These are phyloP conservation scores for Beauveria australis DNA, from an alignment of 2,329 filamentous ascomycete genomes.

Conservation along the genomic window DNA sequence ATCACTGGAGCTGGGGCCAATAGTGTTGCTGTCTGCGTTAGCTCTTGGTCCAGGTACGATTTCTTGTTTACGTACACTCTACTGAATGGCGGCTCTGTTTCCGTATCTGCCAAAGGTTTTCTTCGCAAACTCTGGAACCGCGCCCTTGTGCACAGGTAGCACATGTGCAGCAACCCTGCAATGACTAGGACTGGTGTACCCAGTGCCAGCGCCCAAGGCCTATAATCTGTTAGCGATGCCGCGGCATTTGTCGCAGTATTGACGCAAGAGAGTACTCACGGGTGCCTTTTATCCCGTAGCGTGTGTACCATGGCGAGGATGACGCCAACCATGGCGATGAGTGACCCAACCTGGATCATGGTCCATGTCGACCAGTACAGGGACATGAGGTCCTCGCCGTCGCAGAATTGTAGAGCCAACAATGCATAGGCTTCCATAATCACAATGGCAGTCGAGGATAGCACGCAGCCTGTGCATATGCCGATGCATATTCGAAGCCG, in stretches of 20 bases:
- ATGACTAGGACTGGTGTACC: constrained; percentile 54
- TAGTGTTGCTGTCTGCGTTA: constrained; percentile 26
- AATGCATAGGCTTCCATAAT: constrained; percentile 48
- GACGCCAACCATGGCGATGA: constrained; percentile 51
- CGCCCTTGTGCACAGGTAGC: constrained; percentile 32
- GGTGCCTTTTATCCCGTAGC: constrained; percentile 40
- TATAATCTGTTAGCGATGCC: constrained; percentile 15
- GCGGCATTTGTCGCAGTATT: not conserved
- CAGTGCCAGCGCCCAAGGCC: constrained; percentile 50
- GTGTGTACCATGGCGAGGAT: constrained; percentile 44
- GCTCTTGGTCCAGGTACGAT: constrained; percentile 10
- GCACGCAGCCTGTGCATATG: constrained; percentile 36
- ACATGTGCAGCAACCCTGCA: constrained; percentile 42
- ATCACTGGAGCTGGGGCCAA: constrained; percentile 25
- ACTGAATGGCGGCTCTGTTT: constrained; percentile 30
- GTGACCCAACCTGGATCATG: constrained; percentile 48
- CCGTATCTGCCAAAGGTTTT: constrained; percentile 19
- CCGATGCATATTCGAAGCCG: constrained; percentile 34
- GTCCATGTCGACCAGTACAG: constrained; percentile 56
- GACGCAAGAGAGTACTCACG: constrained; percentile 29
- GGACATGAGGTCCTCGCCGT: constrained; percentile 51
- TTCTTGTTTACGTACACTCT: constrained; percentile 30
- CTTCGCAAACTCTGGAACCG: constrained; percentile 25
- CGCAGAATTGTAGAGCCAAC: constrained; percentile 49
- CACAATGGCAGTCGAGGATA: constrained; percentile 35